Conservation (phyloP, 352 stramenopile genomes). For the Aphanomyces invadans region DNA sequence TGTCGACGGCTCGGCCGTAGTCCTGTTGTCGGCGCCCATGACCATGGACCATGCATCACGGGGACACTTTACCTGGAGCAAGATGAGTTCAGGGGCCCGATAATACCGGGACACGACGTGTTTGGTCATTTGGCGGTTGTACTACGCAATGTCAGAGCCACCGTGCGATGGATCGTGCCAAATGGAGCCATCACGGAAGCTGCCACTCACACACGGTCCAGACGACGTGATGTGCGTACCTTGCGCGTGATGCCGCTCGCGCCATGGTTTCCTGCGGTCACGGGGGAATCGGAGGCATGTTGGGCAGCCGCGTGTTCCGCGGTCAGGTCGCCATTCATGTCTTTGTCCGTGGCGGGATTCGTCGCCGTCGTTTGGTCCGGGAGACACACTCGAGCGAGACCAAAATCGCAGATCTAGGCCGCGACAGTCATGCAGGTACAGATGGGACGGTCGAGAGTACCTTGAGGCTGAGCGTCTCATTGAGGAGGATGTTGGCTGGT, state of each 20-base stretch:
- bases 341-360: neutral
- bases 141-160: constrained; percentile 46
- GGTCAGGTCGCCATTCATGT: constrained; percentile 5
- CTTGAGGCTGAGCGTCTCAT: constrained; percentile 82
- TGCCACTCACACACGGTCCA: neutral
- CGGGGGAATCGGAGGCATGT: too few relatives aligned
- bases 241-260: neutral
- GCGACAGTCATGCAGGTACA: neutral
- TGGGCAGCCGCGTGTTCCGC: too few relatives aligned
- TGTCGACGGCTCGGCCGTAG: constrained; percentile 97
- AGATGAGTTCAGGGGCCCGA: constrained; percentile 92
- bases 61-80: constrained; percentile 86
- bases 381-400: constrained; percentile 73
- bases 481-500: constrained; percentile 82
- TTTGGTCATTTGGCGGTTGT: constrained; percentile 92
- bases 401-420: constrained; percentile 70
- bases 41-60: too few relatives aligned
- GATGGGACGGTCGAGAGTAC: neutral
- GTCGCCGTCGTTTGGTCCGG: constrained; percentile 26
- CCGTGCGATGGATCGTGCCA: neutral
- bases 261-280: too few relatives aligned
- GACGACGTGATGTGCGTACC: too few relatives aligned
- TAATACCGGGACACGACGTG: constrained; percentile 99
- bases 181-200: neutral
- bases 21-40: constrained; percentile 27